phyloP scores from a whole-genome alignment of 225 moss, liverwort and hornwort species.

The Physcomitrellopsis africana region DNA sequence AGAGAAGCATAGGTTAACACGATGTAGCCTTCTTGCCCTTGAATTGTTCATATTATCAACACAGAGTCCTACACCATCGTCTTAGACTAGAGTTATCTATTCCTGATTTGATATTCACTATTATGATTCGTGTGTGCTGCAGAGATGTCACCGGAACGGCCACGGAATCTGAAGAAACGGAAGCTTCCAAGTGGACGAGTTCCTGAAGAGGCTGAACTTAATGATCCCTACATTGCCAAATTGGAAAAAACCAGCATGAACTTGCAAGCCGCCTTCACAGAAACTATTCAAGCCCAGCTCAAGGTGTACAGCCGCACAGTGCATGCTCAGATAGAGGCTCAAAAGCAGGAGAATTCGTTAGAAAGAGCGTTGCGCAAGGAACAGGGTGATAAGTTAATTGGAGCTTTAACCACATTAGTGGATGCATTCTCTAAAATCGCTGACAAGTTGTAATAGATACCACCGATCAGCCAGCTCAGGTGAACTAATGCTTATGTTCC shows the following conservation, averaged over 20 bases:
- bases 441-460: constrained; percentile 44
- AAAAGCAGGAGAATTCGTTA: constrained; percentile 50
- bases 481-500: not conserved
- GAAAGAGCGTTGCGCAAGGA: constrained; percentile 60
- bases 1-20: constrained; percentile 4
- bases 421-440: constrained; percentile 63
- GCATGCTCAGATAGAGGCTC: constrained; percentile 61
- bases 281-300: constrained; percentile 59
- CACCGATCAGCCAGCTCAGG: not conserved
- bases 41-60: constrained; percentile 7
- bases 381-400: constrained; percentile 57
- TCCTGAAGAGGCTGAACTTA: constrained; percentile 41
- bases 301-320: constrained; percentile 59
- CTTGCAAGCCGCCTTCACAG: constrained; percentile 53
- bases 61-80: not conserved
- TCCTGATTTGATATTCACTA: not conserved
- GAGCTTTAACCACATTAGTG: constrained; percentile 54
- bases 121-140: constrained; percentile 20
- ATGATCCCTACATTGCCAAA: constrained; percentile 46
- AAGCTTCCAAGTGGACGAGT: constrained; percentile 44
- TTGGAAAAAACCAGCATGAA: constrained; percentile 47
- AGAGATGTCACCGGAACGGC: constrained; percentile 42
- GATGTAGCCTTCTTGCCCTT: not conserved
- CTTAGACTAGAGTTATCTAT: not conserved
- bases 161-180: constrained; percentile 55